Base-by-base conservation (phyloP, 768 basidiomycete species). In the Phaffia australis region DNA sequence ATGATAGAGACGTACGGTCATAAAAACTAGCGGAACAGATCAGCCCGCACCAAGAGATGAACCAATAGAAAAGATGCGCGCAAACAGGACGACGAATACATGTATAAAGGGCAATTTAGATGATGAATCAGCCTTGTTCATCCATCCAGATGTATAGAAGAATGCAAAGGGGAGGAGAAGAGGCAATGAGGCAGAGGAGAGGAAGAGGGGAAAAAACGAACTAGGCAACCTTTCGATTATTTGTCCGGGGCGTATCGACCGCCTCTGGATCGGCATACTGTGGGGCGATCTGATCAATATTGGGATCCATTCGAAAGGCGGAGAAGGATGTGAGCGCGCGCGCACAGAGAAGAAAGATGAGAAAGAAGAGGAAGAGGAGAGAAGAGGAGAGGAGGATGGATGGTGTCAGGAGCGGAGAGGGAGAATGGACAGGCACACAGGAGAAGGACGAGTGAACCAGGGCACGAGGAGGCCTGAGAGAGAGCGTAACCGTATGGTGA, bases 151-250 rank as follows among this genome's bases (percentile, higher is more conserved):
- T 46, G 16, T 25, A 3, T 1, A 23, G 27, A 18, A 23, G 30
- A 29, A 29, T 51, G 25, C 42, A 49, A 15, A 23, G 0, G 19
- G 11, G 9, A 6, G 1, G 6, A 21, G 5, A 21, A 32, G 11
- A 42, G 29, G 19, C 50, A 50, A 35, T 35, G 29, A 3, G 51
- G 14, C 32, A 23, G 49, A n/a, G 59, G 15, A 23, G 4, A 27
- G 25, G 25, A 18, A 21, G 60, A 46, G 15, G 55, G 64, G 2
- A 6, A 42, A 30, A 57, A 5, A 69, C 69, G 35, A 15, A 69
- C 69, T 70, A 70, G 30, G 69, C 65, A 50, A 70, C 65, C 61
- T 62, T 66, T 56, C 63, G 62, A 48, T 51, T 58, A 6, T 54
- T 54, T 25, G 59, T 46, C 21, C 59, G 32, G 7, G 59, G 59